Conservation (phyloP, 805 yeast genomes). For the Cyberlindnera euphorbiiphila region DNA sequence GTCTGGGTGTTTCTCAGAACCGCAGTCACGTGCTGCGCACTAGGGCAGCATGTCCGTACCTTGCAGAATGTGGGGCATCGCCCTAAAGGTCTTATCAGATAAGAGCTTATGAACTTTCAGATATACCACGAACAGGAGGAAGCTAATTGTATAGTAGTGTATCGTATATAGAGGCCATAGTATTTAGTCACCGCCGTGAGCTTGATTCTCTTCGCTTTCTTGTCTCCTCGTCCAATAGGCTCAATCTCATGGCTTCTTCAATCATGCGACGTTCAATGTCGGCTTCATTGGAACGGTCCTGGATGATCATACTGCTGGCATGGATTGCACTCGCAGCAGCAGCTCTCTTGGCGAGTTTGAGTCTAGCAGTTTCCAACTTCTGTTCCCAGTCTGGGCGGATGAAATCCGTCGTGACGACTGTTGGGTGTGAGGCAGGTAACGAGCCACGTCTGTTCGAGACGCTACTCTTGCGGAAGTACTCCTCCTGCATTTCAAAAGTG, state of each 20-base stretch:
- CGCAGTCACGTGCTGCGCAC: constrained; percentile 3
- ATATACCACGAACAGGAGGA: too few relatives aligned
- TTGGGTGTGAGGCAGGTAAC: constrained; percentile 60
- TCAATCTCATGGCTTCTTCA: constrained; percentile 75
- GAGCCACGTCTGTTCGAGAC: constrained; percentile 42
- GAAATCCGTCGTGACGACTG: constrained; percentile 72
- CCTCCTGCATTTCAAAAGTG: constrained; percentile 17
- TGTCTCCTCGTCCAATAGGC: constrained; percentile 67
- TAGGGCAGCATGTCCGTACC: constrained; percentile 7
- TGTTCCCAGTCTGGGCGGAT: constrained; percentile 93
- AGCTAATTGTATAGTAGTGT: too few relatives aligned
- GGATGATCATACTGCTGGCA: constrained; percentile 70
- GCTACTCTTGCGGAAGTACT: constrained; percentile 14
- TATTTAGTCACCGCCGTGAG: constrained; percentile 8
- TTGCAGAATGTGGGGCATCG: not conserved
- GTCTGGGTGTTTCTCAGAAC: constrained; percentile 7
- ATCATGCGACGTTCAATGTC: constrained; percentile 75
- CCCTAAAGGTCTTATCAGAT: constrained; percentile 2
- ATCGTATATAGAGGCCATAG: too few relatives aligned
- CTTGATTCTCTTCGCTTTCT: constrained; percentile 35
- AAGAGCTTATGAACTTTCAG: not conserved
- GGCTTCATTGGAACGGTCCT: constrained; percentile 20
- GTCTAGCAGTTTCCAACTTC: constrained; percentile 66
- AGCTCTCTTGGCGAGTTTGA: constrained; percentile 75
- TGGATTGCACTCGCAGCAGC: constrained; percentile 95